These are phyloP conservation scores for Tylopilus rubrobrunneus DNA, from an alignment of 768 basidiomycete species.

Conservation along the genomic window DNA sequence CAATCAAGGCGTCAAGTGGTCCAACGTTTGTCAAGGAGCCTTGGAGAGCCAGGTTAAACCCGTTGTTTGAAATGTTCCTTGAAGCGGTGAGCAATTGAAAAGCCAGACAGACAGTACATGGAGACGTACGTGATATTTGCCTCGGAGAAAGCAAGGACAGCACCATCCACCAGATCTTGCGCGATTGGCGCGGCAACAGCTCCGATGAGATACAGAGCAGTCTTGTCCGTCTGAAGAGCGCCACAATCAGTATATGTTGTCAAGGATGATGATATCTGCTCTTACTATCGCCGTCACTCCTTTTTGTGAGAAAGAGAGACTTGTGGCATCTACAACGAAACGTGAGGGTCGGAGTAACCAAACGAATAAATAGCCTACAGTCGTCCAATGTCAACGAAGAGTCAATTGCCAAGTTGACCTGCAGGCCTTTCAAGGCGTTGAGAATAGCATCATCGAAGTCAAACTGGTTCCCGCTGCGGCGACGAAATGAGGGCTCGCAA, in stretches of 20 bases:
- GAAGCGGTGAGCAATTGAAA: constrained; percentile 49
- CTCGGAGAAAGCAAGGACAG: constrained; percentile 49
- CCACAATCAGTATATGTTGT: background rate
- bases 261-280: background rate
- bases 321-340: constrained; percentile 44
- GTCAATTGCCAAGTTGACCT: constrained; percentile 55
- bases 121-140: constrained; percentile 54
- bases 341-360: constrained; percentile 1
- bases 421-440: constrained; percentile 54
- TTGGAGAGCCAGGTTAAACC: constrained; percentile 58
- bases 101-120: constrained; percentile 9
- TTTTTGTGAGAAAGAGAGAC: constrained; percentile 54
- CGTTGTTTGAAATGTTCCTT: constrained; percentile 54
- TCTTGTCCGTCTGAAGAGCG: constrained; percentile 50
- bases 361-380: constrained; percentile 38
- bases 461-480: constrained; percentile 59
- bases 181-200: constrained; percentile 65
- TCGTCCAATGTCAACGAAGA: constrained; percentile 60
- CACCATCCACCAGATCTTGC: constrained; percentile 58
- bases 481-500: constrained; percentile 4
- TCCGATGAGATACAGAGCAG: constrained; percentile 62
- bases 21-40: constrained; percentile 62
- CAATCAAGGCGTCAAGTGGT: constrained; percentile 66
- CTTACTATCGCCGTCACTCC: constrained; percentile 53
- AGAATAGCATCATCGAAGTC: constrained; percentile 59